Conservation (phyloP, 1,284 basidiomycete species). For the Phylloboletellus chloephorus region DNA sequence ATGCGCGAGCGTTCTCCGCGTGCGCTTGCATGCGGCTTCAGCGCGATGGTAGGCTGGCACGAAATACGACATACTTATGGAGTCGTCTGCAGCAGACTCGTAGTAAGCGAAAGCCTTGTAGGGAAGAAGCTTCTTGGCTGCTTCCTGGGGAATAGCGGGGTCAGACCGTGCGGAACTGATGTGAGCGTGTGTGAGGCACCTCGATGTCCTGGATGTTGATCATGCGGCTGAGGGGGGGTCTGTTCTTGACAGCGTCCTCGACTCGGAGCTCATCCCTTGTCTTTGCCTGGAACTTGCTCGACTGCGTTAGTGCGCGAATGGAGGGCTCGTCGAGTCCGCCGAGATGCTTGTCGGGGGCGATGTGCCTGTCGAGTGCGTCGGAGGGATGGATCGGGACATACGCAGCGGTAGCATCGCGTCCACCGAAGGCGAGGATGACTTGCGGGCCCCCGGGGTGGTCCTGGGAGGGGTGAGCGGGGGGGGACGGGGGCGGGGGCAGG, state of each 20-base stretch:
- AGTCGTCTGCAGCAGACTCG: constrained; percentile 77
- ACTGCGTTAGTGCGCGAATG: constrained; percentile 38
- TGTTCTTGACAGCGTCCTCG: constrained; percentile 53
- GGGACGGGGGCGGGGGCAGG: neutral
- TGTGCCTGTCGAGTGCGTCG: constrained; percentile 62
- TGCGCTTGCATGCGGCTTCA: constrained; percentile 38
- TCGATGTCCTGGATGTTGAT: constrained; percentile 76
- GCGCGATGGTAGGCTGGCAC: neutral
- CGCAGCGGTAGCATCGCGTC: constrained; percentile 68
- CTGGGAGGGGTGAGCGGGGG: constrained; percentile 33
- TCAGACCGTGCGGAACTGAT: constrained; percentile 1
- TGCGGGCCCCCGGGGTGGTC: constrained; percentile 78
- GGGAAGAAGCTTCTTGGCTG: constrained; percentile 62
- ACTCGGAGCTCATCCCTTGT: constrained; percentile 70
- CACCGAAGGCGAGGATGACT: constrained; percentile 76
- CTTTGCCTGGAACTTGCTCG: constrained; percentile 41
- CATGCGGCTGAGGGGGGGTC: constrained; percentile 62
- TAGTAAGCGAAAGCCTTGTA: constrained; percentile 80
- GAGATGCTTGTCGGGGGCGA: constrained; percentile 64
- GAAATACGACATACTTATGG: constrained; percentile 53
- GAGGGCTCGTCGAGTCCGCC: constrained; percentile 61
- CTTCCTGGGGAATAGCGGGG: constrained; percentile 34
- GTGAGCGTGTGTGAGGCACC: constrained; percentile 34
- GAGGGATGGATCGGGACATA: constrained; percentile 74
- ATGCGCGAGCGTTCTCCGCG: constrained; percentile 67